Percentiles rank a stretch among this genome's conserved stretches.
These are phyloP conservation scores for Penicillium goetzii DNA, from an alignment of 495 filamentous ascomycete species.

Conservation along the genomic window DNA sequence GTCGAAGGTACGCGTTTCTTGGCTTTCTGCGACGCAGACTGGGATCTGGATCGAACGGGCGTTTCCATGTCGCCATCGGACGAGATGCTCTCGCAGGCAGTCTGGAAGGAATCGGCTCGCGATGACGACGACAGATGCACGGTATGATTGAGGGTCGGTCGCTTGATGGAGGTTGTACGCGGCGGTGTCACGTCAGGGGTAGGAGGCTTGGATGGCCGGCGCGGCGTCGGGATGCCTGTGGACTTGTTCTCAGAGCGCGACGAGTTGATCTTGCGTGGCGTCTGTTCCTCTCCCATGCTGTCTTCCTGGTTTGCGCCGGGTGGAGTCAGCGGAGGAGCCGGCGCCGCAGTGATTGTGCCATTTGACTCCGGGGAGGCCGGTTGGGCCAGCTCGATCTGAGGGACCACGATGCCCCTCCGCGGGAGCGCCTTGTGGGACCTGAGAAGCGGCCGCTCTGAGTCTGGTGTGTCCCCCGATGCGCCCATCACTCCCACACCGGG, in stretches of 20 bases:
- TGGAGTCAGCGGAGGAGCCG: conserved; percentile 47
- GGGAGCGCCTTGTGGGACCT: conserved; percentile 54
- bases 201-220: conserved; percentile 67
- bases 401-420: conserved; percentile 36
- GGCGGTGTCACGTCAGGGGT: conserved; percentile 77
- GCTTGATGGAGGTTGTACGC: conserved; percentile 48
- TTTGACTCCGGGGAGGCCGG: conserved; percentile 32
- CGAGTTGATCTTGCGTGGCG: conserved; percentile 30
- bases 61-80: conserved; percentile 66
- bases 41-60: conserved; percentile 44
- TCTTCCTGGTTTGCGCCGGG: conserved; percentile 37
- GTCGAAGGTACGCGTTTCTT: conserved; percentile 32
- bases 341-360: conserved; percentile 31
- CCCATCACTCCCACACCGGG: conserved; percentile 41
- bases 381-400: conserved; percentile 32
- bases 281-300: conserved; percentile 26
- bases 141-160: conserved; percentile 44
- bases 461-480: conserved; percentile 39
- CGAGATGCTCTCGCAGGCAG: conserved; percentile 66
- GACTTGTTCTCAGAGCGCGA: conserved; percentile 30
- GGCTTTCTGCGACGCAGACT: conserved; percentile 30
- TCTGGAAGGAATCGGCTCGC: conserved; percentile 73
- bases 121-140: conserved; percentile 49
- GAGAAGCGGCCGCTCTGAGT: conserved; percentile 42
- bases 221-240: conserved; percentile 54